Percentiles rank a stretch among this genome's conserved stretches.
Evolutionary conservation across 2,329 filamentous ascomycete species (phyloP).

Genomic region (Fusarium clavum): DNA sequence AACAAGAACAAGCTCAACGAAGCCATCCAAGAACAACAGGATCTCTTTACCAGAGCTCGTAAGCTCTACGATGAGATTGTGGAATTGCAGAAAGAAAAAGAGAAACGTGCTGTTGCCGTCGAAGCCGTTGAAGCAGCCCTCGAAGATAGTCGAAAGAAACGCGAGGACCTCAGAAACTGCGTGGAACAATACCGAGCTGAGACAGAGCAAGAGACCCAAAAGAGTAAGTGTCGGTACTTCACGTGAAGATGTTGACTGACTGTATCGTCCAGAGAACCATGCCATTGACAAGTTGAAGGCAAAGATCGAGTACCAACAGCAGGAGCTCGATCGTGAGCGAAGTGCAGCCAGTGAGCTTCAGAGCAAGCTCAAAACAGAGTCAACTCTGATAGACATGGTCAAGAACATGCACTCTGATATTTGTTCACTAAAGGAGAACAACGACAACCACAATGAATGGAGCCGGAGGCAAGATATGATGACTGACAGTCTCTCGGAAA

Average conservation of each 20-base stretch:
- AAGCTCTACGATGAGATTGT: constrained; percentile 49
- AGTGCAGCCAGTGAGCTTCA: constrained; percentile 15
- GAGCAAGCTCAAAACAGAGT: constrained; percentile 28
- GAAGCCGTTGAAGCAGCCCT: constrained; percentile 46
- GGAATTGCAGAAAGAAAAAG: constrained; percentile 51
- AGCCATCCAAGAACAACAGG: constrained; percentile 60
- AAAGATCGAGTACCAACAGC: constrained; percentile 38
- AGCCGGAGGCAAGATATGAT: constrained; percentile 2
- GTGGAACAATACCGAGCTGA: constrained; percentile 46
- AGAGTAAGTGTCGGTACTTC: constrained; percentile 37
- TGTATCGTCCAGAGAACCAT: constrained; percentile 39
- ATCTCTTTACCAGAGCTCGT: constrained; percentile 53
- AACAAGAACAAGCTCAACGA: constrained; percentile 58
- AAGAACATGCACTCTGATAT: constrained; percentile 35
- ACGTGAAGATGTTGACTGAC: neutral
- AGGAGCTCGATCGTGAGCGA: constrained; percentile 20
- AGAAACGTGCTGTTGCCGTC: constrained; percentile 38
- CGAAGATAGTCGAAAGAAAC: constrained; percentile 47
- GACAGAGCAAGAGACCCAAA: constrained; percentile 34
- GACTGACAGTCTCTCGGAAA: constrained; percentile 29
- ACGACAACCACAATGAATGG: constrained; percentile 3
- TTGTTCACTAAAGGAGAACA: constrained; percentile 29
- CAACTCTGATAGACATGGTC: constrained; percentile 17
- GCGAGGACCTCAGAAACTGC: constrained; percentile 49
- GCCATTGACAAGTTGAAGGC: constrained; percentile 41